Conservation (phyloP, 75 land plant species). For the Pinus taeda region DNA sequence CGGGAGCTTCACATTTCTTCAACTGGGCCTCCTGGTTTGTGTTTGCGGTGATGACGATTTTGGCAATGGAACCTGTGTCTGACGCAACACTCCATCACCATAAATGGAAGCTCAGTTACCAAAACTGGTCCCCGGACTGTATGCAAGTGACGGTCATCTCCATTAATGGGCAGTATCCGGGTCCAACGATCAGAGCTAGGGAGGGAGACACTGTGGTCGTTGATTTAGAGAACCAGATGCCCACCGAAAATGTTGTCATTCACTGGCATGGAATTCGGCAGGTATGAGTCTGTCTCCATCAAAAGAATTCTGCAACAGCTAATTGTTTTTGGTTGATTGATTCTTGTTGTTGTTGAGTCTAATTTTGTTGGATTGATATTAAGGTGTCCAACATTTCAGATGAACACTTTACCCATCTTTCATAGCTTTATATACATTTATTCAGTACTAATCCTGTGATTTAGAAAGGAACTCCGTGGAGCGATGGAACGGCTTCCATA, state of each 20-base stretch:
- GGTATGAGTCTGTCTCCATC: conserved; percentile 18
- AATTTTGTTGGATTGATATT: no score
- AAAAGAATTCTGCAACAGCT: no score
- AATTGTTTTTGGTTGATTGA: no score
- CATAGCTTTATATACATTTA: no score
- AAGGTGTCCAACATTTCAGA: no score
- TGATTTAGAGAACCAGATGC: conserved; percentile 56
- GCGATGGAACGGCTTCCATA: conserved; percentile 78
- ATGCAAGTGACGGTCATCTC: conserved; percentile 18
- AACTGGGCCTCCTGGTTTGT: neutral
- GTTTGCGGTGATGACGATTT: neutral
- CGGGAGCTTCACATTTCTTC: neutral
- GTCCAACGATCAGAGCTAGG: conserved; percentile 68
- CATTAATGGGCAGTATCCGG: conserved; percentile 61
- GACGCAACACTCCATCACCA: conserved; percentile 20
- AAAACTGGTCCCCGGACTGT: conserved; percentile 49
- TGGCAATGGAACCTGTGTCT: neutral
- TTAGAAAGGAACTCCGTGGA: conserved; percentile 67
- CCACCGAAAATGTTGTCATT: conserved; percentile 67
- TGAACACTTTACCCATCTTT: no score
- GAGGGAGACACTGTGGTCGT: conserved; percentile 76
- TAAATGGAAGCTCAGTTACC: conserved; percentile 47
- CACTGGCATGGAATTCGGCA: conserved; percentile 96
- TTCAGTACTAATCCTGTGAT: no score
- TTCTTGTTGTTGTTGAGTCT: no score